Percentiles rank a stretch among this genome's conserved stretches.
These are phyloP conservation scores for Pythium monospermum DNA, from an alignment of 352 stramenopile genomes.

Conservation along the genomic window DNA sequence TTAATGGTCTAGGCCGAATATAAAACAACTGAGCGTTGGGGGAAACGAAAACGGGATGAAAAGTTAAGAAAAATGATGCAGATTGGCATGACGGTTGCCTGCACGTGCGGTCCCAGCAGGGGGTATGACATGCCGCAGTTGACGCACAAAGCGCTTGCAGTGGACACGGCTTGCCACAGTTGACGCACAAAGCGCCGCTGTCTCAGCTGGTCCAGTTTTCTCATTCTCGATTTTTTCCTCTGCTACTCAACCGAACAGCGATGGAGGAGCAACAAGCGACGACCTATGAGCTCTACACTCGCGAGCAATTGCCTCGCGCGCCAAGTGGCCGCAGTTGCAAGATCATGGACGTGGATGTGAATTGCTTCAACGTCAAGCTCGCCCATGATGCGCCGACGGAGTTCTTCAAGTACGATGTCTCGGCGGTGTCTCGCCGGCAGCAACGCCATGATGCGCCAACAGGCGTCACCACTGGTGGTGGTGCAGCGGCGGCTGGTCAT, in stretches of 20 bases:
- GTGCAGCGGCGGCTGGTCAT: not conserved
- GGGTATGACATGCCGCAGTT: too few species aligned
- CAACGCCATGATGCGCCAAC: not conserved
- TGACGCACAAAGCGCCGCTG: too few species aligned
- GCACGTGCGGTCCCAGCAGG: too few species aligned
- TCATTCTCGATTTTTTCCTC: too few species aligned
- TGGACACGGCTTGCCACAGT: too few species aligned
- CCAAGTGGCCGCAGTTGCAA: too few species aligned
- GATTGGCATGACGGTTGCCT: not conserved
- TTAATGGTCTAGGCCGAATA: not conserved
- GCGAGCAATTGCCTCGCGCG: too few species aligned
- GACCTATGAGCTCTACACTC: too few species aligned
- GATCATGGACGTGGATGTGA: conserved; percentile 8
- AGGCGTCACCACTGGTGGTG: not conserved
- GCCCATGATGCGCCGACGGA: not conserved
- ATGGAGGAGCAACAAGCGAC: too few species aligned
- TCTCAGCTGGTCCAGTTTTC: too few species aligned
- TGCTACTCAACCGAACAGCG: too few species aligned
- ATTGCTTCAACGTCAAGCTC: conserved; percentile 4
- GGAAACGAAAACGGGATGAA: not conserved
- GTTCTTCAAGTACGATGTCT: conserved; percentile 17
- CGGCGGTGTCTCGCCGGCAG: not conserved
- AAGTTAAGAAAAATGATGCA: not conserved
- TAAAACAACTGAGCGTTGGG: not conserved
- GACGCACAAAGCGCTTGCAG: too few species aligned